Conservation (phyloP, 192 early-diverging fungal species). For the Entomortierella beljakovae region DNA sequence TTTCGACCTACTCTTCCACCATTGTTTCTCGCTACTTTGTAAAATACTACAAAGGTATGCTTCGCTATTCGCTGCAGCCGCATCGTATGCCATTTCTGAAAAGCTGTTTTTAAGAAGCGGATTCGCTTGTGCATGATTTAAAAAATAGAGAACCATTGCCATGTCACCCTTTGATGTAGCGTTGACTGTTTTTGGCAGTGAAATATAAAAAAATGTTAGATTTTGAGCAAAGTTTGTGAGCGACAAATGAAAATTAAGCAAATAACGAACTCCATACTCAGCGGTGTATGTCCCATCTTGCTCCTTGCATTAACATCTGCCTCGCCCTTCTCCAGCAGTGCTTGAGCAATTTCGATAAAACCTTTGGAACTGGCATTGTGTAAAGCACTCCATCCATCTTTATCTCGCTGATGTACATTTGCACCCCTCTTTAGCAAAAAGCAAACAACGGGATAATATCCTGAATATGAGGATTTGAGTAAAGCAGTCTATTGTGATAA, state of each 20-base stretch:
- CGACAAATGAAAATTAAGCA: background rate
- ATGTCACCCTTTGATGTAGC: conserved; percentile 78
- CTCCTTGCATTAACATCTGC: conserved; percentile 71
- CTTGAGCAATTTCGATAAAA: conserved; percentile 63
- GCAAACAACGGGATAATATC: conserved; percentile 67
- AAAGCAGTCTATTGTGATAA: conserved; percentile 69
- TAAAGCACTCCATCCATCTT: conserved; percentile 84
- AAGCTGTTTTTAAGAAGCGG: conserved; percentile 73
- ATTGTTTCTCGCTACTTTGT: conserved; percentile 64
- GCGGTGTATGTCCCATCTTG: conserved; percentile 76
- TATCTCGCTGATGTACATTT: conserved; percentile 73
- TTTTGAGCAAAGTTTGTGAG: background rate
- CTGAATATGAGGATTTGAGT: conserved; percentile 77
- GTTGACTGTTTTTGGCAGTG: conserved; percentile 62
- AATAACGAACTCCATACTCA: conserved; percentile 57
- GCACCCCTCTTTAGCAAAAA: conserved; percentile 70
- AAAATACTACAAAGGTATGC: conserved; percentile 76
- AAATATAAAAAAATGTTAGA: background rate
- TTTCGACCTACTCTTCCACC: conserved; percentile 54
- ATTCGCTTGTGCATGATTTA: conserved; percentile 68
- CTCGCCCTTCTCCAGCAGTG: conserved; percentile 68
- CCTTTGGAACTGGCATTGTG: conserved; percentile 82
- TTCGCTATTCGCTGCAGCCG: conserved; percentile 75
- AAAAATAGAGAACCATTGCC: conserved; percentile 72
- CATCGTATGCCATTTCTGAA: conserved; percentile 82